Base-by-base conservation (phyloP, 176 grass and related monocot genomes). In the Melocanna baccifera region DNA sequence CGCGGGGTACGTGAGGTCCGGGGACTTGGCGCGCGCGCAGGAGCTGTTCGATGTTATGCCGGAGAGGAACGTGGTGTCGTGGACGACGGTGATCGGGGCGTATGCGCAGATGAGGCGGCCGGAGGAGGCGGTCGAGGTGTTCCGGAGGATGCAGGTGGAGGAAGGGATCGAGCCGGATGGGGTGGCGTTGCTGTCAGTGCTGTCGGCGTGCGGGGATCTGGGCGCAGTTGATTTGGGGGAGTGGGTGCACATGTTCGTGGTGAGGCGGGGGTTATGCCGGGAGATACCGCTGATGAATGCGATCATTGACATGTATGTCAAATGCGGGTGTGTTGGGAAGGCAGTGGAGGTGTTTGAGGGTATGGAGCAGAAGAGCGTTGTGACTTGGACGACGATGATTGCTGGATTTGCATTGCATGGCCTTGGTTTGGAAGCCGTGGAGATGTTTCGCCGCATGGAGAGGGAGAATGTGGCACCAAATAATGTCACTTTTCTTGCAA, bases 101-200 rank as follows among this genome's bases (percentile, higher is more conserved):
- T 92, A 90, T 36, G 83, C 66, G 6, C 79, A 90, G 83, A 81
- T 86, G 85, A 94, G 62, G 45, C 76, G 36, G 30, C 84, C 91
- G 9, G 89, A 87, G 46, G 89, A 94, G 63, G 91, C 91, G 1
- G 42, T 97, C 0, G 76, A 86, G 32, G 59, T 97, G 50, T 97
- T 97, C 28, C 91, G 82, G 56, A 91, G 86, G 76, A 97, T 97
- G 94, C 94, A 97, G 71, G 30, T 90, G 42, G 94, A 95, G 82
- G 92, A 85, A 7, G 61, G 78, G 19, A 86, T 90, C 36, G 78
- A 91, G 63, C 91, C 91, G 2, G 91, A 97, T 47, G 87, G 86
- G 70, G 76, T 97, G 56, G 84, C 94, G 0, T 71, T 97, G 73
- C 73, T 97, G 26, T 88, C 89, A 3, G 89, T 90, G 76, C 75